Evolutionary conservation across 805 yeast genomes (phyloP).

Genomic region (Pichia eremophila): DNA sequence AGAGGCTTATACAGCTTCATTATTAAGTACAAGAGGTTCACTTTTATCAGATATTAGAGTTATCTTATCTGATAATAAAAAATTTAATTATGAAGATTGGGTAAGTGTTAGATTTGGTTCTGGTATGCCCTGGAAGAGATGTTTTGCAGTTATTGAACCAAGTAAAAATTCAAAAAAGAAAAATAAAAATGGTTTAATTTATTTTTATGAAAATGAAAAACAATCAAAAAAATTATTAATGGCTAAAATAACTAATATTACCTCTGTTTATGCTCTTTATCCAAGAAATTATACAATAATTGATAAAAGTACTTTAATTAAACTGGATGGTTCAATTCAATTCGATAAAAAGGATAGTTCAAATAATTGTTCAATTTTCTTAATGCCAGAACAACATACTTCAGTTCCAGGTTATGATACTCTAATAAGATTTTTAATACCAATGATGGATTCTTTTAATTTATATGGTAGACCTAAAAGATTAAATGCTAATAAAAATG

Average conservation of each 20-base stretch:
- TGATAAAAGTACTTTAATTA: conserved; percentile 81
- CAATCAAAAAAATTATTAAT: conserved; percentile 62
- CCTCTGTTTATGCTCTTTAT: conserved; percentile 79
- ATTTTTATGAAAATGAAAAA: conserved; percentile 78
- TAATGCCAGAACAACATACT: conserved; percentile 80
- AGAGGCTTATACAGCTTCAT: conserved; percentile 94
- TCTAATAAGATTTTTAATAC: conserved; percentile 70
- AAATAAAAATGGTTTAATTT: conserved; percentile 51
- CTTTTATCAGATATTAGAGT: conserved; percentile 79
- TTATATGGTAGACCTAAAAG: conserved; percentile 77
- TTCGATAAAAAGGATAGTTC: conserved; percentile 44
- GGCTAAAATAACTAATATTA: conserved; percentile 67
- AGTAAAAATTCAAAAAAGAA: conserved; percentile 39
- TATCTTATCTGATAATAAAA: conserved; percentile 65
- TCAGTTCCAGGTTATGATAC: conserved; percentile 80
- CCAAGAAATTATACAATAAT: conserved; percentile 78
- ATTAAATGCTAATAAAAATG: conserved; percentile 63
- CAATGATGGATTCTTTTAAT: conserved; percentile 64
- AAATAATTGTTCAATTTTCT: conserved; percentile 53
- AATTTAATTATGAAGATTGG: conserved; percentile 89
- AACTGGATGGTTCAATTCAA: conserved; percentile 72
- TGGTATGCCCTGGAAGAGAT: conserved; percentile 96
- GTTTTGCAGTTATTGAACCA: conserved; percentile 84
- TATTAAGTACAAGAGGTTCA: conserved; percentile 85
- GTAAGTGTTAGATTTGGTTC: conserved; percentile 89